A percentile compares a stretch with the other conserved stretches of the same genome.
These are phyloP conservation scores for Fusarium irregulare DNA, from an alignment of 2,329 filamentous ascomycete genomes.

Conservation along the genomic window DNA sequence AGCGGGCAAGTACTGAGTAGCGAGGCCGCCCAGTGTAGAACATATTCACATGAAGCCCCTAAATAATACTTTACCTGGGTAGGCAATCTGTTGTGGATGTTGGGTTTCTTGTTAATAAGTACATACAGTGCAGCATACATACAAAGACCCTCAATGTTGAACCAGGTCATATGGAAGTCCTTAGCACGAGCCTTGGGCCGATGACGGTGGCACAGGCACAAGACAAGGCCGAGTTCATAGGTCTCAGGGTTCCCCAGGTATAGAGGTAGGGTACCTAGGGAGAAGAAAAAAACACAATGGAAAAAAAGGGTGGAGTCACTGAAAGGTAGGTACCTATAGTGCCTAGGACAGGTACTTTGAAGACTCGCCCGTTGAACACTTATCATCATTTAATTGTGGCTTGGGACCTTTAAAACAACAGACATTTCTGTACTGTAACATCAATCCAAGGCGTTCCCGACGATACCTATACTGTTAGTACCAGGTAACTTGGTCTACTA, in stretches of 20 bases:
- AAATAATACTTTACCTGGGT: background rate
- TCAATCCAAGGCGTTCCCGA: conserved; percentile 8
- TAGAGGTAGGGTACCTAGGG: background rate
- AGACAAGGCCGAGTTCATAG: conserved; percentile 11
- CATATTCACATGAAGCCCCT: background rate
- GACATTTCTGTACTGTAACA: conserved; percentile 2
- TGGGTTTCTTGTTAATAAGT: background rate
- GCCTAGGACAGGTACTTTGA: background rate
- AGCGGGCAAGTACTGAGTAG: conserved; percentile 1
- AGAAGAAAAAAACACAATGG: background rate
- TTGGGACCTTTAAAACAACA: conserved; percentile 2
- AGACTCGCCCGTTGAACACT: background rate
- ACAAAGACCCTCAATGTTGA: background rate
- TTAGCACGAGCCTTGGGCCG: conserved; percentile 14
- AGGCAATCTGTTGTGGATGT: background rate
- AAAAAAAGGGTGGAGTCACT: conserved; percentile 11
- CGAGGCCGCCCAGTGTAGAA: conserved; percentile 33
- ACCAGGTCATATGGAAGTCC: background rate
- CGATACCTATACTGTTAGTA: background rate
- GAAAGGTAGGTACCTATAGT: background rate
- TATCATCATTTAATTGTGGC: conserved; percentile 30
- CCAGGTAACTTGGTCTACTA: background rate
- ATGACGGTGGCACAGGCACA: conserved; percentile 6
- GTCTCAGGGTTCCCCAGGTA: conserved; percentile 24
- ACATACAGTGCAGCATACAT: background rate